Base-by-base conservation (phyloP, 2,329 filamentous ascomycete species). In the Delphinella strobiligena region DNA sequence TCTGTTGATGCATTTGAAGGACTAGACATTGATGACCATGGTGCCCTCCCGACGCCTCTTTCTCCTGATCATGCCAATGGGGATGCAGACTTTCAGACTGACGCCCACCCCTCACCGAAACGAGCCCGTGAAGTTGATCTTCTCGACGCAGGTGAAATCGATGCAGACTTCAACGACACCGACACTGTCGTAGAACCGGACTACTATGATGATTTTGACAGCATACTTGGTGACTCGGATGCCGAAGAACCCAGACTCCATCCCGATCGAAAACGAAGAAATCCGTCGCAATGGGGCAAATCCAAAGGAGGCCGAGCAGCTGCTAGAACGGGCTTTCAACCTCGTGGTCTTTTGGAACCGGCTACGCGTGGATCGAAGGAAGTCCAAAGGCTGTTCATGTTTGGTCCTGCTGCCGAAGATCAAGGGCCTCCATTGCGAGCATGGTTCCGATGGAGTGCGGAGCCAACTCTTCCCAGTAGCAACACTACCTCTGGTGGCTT, bases 381-480 rank as follows among this genome's bases (percentile, higher is more conserved):
- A 32, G 55, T 61, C n/a, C 61, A 68, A 38, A 51, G 71, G 42
- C 63, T 62, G 43, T 55, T 67, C 38, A 60, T 68, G 2, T 75
- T 72, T 54, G 73, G 74, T 4, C 61, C 67, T 2, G 63, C 61
- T 18, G 51, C 61, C 11, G 61, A 67, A 14, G 72, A 75, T 43
- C 49, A 72, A n/a, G 54, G 61, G 14, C 61, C 67, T 8, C 54
- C 69, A 4, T 42, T 72, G 5, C 57, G 61, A 45, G 63, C 67
- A 12, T 61, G 69, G 38, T 66, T 72, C 40, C 60, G 61, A 35
- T 78, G 73, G 73, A 58, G 57, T 1, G 46, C 60, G 8, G 67
- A 76, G 44, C 59, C 64, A 9, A 67, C 66, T 3, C 59, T 77
- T 31, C 75, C 74, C 3, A 66, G 59, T 40, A 62, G 67, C 8